Evolutionary conservation across 2,329 filamentous ascomycete genomes (phyloP), one percentile per base, ranked within the genome.

Genomic region (Pyrenochaeta sp.): DNA sequence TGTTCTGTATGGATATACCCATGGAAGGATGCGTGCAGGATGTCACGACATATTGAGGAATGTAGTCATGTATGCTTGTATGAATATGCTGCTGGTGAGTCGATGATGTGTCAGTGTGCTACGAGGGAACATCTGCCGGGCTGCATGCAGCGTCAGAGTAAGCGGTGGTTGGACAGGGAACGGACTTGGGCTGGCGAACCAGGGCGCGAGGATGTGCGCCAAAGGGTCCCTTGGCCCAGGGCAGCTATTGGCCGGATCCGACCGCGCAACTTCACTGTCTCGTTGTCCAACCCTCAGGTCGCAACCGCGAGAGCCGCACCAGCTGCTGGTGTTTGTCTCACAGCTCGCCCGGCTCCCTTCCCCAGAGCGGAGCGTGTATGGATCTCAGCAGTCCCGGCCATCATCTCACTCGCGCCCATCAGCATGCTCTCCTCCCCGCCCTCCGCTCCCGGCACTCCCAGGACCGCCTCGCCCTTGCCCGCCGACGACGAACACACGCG

Each of bases 381-480:
- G 51, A 58, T 55, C 45, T 36, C 32, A 41, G 37, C 50, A 39
- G 50, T 45, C 44, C 51, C 56, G 63, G 60, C 52, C 56, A 58
- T 51, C 49, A 59, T 49, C 49, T 54, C 47, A 51, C 55, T 55
- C n/a, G n/a, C n/a, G n/a, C n/a, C n/a, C 42, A 49, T 36, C 55
- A 65, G 48, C 59, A 71, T 71, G 67, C 65, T 42, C 47, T 60
- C 57, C 51, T 64, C 63, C 51, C 60, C 65, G 44, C 63, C 53
- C 45, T 60, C 60, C 27, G 45, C 49, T 14, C 64, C 64, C 44
- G 52, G 51, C 46, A 61, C 57, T 13, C 56, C 56, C 47, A 60
- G 54, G 40, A 55, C 65, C 20, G 52, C 53, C 20, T 66, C 68
- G 48, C 64, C 68, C 34, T 49, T 51, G 41, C 48, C 58, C 24